Base-by-base conservation (phyloP, 371 early-diverging fungal species). In the Haplosporangium sp. region DNA sequence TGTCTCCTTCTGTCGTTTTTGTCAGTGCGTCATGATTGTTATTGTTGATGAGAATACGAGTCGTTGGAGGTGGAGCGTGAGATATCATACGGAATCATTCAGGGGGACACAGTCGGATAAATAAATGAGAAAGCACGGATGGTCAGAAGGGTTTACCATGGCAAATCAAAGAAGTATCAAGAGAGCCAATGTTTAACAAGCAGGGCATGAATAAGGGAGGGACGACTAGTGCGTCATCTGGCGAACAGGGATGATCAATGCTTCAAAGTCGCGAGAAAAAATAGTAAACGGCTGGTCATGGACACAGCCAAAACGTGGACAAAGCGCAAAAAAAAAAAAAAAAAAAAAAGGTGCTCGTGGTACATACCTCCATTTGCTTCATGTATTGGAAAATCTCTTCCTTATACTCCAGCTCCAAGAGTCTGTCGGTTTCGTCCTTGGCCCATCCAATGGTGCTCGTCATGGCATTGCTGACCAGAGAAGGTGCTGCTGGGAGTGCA, bases 311-410 rank as follows among this genome's bases (percentile, higher is more conserved):
- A 5, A 11, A 16, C 45, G 45, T 14, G 46, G 16, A 16, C 13
- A 41, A 41, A 40, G 52, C 10, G 11, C 36, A 62, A 40, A 40
- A 53, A 40, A 36, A 48, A 23, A 37, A 7, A 36, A 23, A 18
- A 18, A 14, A 59, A 36, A 50, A 48, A 9, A 41, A 43, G 29
- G 53, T 20, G 54, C 43, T 56, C 12, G 20, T 6, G 37, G 12
- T 45, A 43, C 71, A 36, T 72, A 77, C 79, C 79, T 77, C 79
- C 79, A 77, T 77, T 54, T 77, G 79, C 72, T 72, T 77, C 79
- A 77, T 77, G 55, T 77, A 77, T 55, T 77, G 72, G 55, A 77
- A 77, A 51, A 77, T 77, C 58, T 77, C 79, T 23, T 77, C 79
- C 68, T 71, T 72, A 59, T 77, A 77, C 46, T 77, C 79, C 16